These are phyloP conservation scores for Lactuca saligna DNA, from an alignment of 129 eudicot species.

Conservation along the genomic window DNA sequence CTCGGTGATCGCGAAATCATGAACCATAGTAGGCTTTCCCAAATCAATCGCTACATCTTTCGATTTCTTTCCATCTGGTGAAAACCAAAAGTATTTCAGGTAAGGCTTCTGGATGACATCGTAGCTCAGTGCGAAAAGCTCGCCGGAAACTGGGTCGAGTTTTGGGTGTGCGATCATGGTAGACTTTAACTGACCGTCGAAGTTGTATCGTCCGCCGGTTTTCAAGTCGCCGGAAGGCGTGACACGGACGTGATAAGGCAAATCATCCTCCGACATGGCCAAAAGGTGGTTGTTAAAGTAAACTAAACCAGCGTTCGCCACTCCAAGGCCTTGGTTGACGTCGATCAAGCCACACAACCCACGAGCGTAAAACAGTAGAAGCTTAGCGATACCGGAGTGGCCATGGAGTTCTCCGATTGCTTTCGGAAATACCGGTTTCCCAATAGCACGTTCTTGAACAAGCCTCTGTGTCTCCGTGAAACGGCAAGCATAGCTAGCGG, in stretches of 20 bases:
- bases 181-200: constrained; percentile 33
- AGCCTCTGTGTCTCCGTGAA: constrained; percentile 49
- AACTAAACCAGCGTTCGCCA: constrained; percentile 60
- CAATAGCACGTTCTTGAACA: constrained; percentile 43
- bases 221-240: constrained; percentile 49
- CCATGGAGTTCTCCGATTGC: constrained; percentile 68
- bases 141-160: constrained; percentile 46
- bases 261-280: constrained; percentile 61
- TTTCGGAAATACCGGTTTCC: constrained; percentile 52
- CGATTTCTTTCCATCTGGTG: constrained; percentile 50
- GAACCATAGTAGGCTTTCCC: constrained; percentile 55
- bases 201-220: constrained; percentile 44
- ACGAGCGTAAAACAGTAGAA: constrained; percentile 46
- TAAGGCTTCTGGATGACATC: constrained; percentile 52
- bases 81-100: constrained; percentile 46
- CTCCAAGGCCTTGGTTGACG: constrained; percentile 42
- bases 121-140: constrained; percentile 48
- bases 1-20: constrained; percentile 59
- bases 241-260: constrained; percentile 47
- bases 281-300: constrained; percentile 45
- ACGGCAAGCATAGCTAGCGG: constrained; percentile 53
- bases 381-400: constrained; percentile 49
- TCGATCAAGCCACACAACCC: constrained; percentile 49
- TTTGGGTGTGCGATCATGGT: constrained; percentile 66
- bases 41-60: constrained; percentile 45